These are phyloP conservation scores for Deinandra increscens DNA, from an alignment of 129 eudicot species.

Conservation along the genomic window DNA sequence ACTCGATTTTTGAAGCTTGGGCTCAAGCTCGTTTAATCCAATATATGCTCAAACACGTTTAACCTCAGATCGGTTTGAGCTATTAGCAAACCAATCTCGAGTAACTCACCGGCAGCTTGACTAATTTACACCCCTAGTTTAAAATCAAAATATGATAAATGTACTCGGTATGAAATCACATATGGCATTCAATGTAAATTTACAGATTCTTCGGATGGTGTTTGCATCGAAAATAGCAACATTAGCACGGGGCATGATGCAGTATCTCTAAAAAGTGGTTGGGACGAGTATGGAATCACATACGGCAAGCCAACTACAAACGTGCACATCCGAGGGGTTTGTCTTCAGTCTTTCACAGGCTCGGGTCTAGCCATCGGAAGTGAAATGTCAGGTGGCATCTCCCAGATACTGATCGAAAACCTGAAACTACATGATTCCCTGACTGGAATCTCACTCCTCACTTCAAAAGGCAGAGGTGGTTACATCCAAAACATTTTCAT, in stretches of 20 bases:
- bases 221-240: slow-evolving; percentile 90
- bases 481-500: slow-evolving; percentile 46
- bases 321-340: slow-evolving; percentile 55
- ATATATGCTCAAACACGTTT: not conserved
- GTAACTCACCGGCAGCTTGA: not conserved
- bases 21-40: not conserved
- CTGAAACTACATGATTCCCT: slow-evolving; percentile 48
- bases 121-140: not conserved
- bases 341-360: slow-evolving; percentile 56
- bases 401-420: slow-evolving; percentile 47
- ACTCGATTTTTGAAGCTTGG: not conserved
- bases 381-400: slow-evolving; percentile 93
- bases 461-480: slow-evolving; percentile 79
- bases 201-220: slow-evolving; percentile 76
- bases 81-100: too few relatives aligned
- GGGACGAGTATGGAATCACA: slow-evolving; percentile 89
- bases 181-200: not conserved
- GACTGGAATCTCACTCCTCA: slow-evolving; percentile 59
- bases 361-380: slow-evolving; percentile 75
- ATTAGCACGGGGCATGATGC: slow-evolving; percentile 80
- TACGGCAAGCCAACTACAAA: slow-evolving; percentile 52
- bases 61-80: not conserved
- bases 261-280: slow-evolving; percentile 77
- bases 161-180: not conserved
- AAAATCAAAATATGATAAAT: not conserved